Evolutionary conservation across 1,284 basidiomycete species (phyloP).

Genomic region (Omphalotus olearius): DNA sequence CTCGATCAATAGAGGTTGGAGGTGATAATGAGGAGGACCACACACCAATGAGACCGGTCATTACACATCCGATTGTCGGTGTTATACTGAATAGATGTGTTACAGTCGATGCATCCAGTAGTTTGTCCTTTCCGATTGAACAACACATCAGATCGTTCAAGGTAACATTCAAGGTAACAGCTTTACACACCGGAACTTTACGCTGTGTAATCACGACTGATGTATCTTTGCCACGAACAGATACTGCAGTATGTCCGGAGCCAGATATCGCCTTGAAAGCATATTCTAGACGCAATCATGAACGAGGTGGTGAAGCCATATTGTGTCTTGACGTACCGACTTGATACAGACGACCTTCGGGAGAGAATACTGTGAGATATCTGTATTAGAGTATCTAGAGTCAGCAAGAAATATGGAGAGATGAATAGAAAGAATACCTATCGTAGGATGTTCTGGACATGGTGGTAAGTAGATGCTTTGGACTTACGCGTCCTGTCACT

Average conservation of each 20-base stretch:
- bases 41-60: slow-evolving; percentile 93
- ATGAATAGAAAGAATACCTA: slow-evolving; percentile 35
- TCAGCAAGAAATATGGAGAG: neutral
- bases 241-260: slow-evolving; percentile 91
- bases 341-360: slow-evolving; percentile 94
- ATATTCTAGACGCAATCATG: slow-evolving; percentile 65
- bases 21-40: neutral
- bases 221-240: slow-evolving; percentile 92
- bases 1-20: neutral
- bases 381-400: slow-evolving; percentile 28
- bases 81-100: slow-evolving; percentile 98
- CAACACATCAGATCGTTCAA: slow-evolving; percentile 4
- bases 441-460: slow-evolving; percentile 87
- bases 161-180: neutral
- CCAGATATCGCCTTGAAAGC: slow-evolving; percentile 99
- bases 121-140: slow-evolving; percentile 77
- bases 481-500: slow-evolving; percentile 52
- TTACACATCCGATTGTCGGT: slow-evolving; percentile 94
- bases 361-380: slow-evolving; percentile 92
- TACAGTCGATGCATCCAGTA: slow-evolving; percentile 91
- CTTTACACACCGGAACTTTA: slow-evolving; percentile 85
- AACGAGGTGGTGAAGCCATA: neutral
- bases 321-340: slow-evolving; percentile 66
- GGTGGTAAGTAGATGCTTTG: slow-evolving; percentile 25
- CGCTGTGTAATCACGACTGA: slow-evolving; percentile 96